Conservation (phyloP, 768 basidiomycete genomes). For the Pilatotrama ljubarskyi region DNA sequence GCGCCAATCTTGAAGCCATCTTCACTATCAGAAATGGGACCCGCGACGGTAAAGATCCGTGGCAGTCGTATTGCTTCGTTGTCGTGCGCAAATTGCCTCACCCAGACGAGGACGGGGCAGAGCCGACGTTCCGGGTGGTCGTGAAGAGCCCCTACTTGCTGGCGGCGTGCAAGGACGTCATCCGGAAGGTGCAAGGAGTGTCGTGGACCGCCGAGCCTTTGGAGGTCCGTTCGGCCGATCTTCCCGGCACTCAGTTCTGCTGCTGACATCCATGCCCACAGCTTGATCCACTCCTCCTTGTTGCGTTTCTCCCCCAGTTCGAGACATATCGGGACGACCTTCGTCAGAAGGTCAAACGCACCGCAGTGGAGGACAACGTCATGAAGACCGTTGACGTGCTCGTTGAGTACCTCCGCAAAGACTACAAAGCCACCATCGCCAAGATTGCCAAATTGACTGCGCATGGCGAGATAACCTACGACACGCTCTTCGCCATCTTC, state of each 20-base stretch:
- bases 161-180: no score
- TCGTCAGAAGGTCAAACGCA: constrained; percentile 34
- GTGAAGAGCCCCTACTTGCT: constrained; percentile 61
- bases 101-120: constrained; percentile 33
- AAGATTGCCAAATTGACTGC: constrained; percentile 46
- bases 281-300: constrained; percentile 56
- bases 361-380: constrained; percentile 43
- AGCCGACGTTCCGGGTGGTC: constrained; percentile 52
- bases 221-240: constrained; percentile 37
- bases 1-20: constrained; percentile 48
- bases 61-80: constrained; percentile 60
- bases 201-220: constrained; percentile 63
- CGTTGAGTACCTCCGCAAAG: constrained; percentile 46
- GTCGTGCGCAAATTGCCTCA: constrained; percentile 53
- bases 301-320: constrained; percentile 52
- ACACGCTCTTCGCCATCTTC: constrained; percentile 55
- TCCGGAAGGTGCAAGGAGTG: constrained; percentile 53
- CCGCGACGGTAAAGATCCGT: constrained; percentile 48
- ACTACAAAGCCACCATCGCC: constrained; percentile 39
- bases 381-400: constrained; percentile 51
- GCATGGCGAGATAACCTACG: constrained; percentile 59
- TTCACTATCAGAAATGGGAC: constrained; percentile 35
- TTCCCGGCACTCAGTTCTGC: not conserved
- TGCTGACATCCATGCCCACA: no score
- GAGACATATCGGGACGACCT: constrained; percentile 44